Base-by-base conservation (phyloP, 306 rosid species). In the Trifolium pratense region DNA sequence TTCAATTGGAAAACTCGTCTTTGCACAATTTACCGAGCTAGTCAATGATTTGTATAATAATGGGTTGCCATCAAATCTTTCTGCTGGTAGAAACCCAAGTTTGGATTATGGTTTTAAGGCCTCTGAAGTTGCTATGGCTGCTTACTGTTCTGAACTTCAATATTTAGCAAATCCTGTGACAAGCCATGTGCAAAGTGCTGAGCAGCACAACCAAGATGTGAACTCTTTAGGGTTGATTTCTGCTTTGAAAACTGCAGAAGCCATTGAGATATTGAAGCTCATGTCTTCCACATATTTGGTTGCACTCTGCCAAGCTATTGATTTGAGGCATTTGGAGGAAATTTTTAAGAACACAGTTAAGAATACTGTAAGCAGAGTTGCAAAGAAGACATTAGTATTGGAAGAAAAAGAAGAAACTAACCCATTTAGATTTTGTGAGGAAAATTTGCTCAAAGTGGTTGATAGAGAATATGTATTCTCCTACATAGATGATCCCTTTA, bases 231-330 rank as follows among this genome's bases (percentile, higher is more conserved):
- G 87, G 5, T 73, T 84, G 58, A 84, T 84, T 73, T 84, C 87
- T 68, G 84, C 87, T 9, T 46, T 72, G 75, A 84, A 80, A 76
- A 84, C 84, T 40, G 77, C 40, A 0, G 87, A 84, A 55, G 87
- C 84, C 7, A 56, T 84, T 34, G 87, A 80, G 66, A 53, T 84
- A 42, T 72, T 84, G 79, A 80, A 84, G 82, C 80, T 84, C 23
- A 80, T 84, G 87, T 76, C 75, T 63, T 73, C 87, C 31, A 80
- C 84, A 61, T 84, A 72, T 52, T 52, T 84, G 75, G 84, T 80
- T 68, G 84, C 87, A 66, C 84, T 84, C 26, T 84, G 87, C 70
- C 87, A 84, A 80, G 87, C 87, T 63, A 80, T 84, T 80, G 87
- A 84, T 46, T 74, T 84, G 84, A 84, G 87, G 71, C 87, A 84